Percentiles rank a stretch among this genome's conserved stretches.
These are phyloP conservation scores for Sextonia rubra DNA, from an alignment of 164 flowering plant species.

Conservation along the genomic window DNA sequence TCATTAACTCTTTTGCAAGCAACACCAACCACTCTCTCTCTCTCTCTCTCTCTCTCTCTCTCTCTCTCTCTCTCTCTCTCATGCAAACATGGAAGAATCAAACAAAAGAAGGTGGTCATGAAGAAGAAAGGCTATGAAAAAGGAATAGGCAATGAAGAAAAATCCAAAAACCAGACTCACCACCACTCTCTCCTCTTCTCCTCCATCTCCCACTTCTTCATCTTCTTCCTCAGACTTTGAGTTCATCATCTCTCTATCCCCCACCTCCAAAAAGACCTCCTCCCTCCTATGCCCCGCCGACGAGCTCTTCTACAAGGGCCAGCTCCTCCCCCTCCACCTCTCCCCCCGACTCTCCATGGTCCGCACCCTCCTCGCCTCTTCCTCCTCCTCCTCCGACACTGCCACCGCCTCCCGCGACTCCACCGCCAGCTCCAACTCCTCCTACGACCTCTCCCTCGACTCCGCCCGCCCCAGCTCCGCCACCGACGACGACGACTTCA, in stretches of 20 bases:
- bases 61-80: constrained; percentile 1
- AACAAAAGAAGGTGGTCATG: neutral
- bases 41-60: neutral
- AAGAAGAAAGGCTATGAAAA: neutral
- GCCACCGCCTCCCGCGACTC: constrained; percentile 61
- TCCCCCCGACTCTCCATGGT: constrained; percentile 86
- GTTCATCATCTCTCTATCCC: constrained; percentile 70
- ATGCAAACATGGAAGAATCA: neutral
- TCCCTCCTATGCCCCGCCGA: constrained; percentile 72
- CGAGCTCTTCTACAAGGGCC: constrained; percentile 91
- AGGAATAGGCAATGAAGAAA: neutral
- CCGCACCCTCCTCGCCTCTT: constrained; percentile 60
- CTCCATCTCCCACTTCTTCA: constrained; percentile 36
- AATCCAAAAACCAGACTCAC: neutral
- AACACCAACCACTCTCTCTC: neutral
- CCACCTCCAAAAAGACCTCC: constrained; percentile 41
- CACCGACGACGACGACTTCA: constrained; percentile 31
- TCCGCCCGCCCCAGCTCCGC: constrained; percentile 81
- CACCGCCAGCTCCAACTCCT: constrained; percentile 50
- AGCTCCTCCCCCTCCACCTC: constrained; percentile 82
- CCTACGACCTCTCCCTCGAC: constrained; percentile 38
- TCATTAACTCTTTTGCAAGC: neutral
- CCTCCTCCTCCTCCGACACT: constrained; percentile 48
- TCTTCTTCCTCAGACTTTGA: constrained; percentile 90
- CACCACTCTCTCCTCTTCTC: neutral